Conservation (phyloP, 208 protist species). For the Wallacemonas sp. region DNA sequence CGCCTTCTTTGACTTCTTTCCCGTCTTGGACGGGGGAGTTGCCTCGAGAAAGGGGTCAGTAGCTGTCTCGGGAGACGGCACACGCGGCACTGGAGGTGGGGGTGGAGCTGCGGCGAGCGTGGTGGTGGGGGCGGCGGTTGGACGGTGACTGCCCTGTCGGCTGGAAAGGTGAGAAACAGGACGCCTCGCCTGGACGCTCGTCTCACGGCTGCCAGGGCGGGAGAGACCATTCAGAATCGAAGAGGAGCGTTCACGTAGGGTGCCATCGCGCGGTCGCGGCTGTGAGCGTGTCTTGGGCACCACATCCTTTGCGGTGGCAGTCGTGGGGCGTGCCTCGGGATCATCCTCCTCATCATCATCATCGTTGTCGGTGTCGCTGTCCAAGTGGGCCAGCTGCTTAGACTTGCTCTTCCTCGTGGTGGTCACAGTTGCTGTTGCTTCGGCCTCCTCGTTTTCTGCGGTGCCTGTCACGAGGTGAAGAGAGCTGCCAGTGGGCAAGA, state of each 20-base stretch:
- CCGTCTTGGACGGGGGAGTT: background rate
- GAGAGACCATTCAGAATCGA: slow-evolving; percentile 22
- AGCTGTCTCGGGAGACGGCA: background rate
- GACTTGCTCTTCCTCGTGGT: no score
- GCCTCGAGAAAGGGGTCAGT: background rate
- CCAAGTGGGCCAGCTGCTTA: no score
- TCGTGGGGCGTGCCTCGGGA: background rate
- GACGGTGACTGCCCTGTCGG: slow-evolving; percentile 6
- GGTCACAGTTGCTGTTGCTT: no score
- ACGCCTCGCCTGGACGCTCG: background rate
- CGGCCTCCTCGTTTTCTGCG: background rate
- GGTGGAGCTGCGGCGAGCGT: no score
- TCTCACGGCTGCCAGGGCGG: slow-evolving; percentile 6
- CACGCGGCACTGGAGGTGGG: background rate
- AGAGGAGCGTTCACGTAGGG: slow-evolving; percentile 34
- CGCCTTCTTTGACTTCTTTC: background rate
- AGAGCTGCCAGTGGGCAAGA: background rate
- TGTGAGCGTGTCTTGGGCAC: no score
- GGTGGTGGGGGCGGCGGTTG: no score
- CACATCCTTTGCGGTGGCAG: background rate
- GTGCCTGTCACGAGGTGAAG: background rate
- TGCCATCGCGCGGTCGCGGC: slow-evolving; percentile 21
- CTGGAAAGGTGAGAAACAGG: background rate
- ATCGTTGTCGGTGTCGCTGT: slow-evolving; percentile 19
- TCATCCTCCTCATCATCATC: background rate